phyloP scores from a whole-genome alignment of 129 eudicot species.

The Flaveria sonorensis region DNA sequence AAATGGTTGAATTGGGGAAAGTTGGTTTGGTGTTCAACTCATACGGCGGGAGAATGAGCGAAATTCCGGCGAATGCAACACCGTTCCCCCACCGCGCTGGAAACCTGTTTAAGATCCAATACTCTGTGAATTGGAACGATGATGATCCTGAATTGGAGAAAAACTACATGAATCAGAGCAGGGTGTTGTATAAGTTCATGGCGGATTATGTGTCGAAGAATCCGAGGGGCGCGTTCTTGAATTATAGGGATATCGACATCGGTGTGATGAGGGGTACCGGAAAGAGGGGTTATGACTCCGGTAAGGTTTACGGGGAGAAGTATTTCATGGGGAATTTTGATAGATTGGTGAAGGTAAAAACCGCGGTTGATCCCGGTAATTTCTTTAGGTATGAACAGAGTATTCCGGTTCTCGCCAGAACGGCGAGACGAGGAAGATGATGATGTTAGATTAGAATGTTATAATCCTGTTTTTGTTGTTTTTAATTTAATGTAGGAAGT shows the following conservation, averaged over 20 bases:
- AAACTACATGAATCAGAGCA: slow-evolving; percentile 30
- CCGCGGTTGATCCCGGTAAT: slow-evolving; percentile 48
- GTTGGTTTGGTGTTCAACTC: slow-evolving; percentile 36
- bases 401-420: slow-evolving; percentile 28
- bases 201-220: slow-evolving; percentile 36
- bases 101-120: slow-evolving; percentile 50
- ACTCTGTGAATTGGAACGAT: slow-evolving; percentile 49
- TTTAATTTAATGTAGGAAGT: background rate
- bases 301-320: slow-evolving; percentile 40
- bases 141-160: slow-evolving; percentile 27
- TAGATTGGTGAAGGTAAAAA: slow-evolving; percentile 52
- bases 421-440: slow-evolving; percentile 26
- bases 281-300: slow-evolving; percentile 30
- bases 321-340: slow-evolving; percentile 47
- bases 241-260: slow-evolving; percentile 36
- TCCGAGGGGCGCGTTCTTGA: slow-evolving; percentile 35
- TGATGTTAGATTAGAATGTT: background rate
- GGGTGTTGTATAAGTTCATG: slow-evolving; percentile 37
- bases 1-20: slow-evolving; percentile 38
- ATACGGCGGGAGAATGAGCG: slow-evolving; percentile 62
- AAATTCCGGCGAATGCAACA: slow-evolving; percentile 39
- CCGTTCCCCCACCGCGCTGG: slow-evolving; percentile 69
- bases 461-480: background rate
- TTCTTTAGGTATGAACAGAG: slow-evolving; percentile 47
- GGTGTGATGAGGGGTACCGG: slow-evolving; percentile 41